Evolutionary conservation across 345 rosid genomes (phyloP), one percentile per base, ranked within the genome.

Genomic region (Euphorbia peplus): DNA sequence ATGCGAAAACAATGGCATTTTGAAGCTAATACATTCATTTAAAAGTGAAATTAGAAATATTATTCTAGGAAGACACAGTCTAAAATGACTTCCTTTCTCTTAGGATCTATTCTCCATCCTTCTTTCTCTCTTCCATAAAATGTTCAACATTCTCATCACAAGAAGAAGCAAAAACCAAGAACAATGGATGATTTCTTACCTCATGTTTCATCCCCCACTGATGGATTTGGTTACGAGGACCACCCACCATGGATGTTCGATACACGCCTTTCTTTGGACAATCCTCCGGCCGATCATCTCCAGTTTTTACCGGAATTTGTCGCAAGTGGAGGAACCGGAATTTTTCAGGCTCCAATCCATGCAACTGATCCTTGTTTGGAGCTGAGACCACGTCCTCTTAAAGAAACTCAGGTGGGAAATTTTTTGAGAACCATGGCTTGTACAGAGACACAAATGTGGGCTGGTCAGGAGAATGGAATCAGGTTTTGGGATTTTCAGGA

Each of bases 401-500:
- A 84, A 79, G 99, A 95, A 80, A 92, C 99, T 9, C 99, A 95
- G 72, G 93, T 81, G 30, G 96, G 97, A 30, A 90, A 83, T 73
- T 95, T 90, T 75, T 64, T 95, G 68, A 83, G 97, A 78, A 95
- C 85, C 76, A 88, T 95, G 24, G 95, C 96, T 35, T 95, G 97
- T 32, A 90, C 97, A 4, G 82, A 81, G 11, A 82, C 83, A 0
- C 97, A 95, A 67, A 76, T 95, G 47, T 95, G 99, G 99, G 99
- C 97, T 3, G 99, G 99, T 12, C 97, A 90, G 78, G 99, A 95
- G 80, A 73, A 78, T 53, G 99, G 99, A 32, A 81, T 95, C 51
- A 75, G 98, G 60, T 84, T 86, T 64, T 95, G 99, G 99, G 84
- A 76, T 13, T 78, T 95, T 12, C 87, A 79, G 47, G 85, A 84